phyloP scores from a whole-genome alignment of 345 rosid species.

The Linum trigynum region DNA sequence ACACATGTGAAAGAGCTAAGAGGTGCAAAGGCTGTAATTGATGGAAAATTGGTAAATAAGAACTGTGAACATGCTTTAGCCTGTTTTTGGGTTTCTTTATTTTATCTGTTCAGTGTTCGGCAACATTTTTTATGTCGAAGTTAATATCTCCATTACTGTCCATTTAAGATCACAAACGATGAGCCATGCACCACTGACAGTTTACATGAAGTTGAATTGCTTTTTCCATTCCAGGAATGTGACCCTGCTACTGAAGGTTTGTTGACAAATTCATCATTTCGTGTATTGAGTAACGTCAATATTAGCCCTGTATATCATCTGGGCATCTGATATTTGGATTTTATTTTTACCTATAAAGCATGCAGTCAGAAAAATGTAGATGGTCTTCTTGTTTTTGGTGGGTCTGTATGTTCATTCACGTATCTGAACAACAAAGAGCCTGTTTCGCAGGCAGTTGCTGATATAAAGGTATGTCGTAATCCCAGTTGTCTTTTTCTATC shows the following conservation, averaged over 20 bases:
- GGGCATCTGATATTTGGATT: conserved; percentile 15
- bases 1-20: conserved; percentile 51
- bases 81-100: not conserved
- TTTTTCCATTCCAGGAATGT: conserved; percentile 53
- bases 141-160: not conserved
- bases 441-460: conserved; percentile 67
- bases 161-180: conserved; percentile 45
- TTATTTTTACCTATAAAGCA: conserved; percentile 37
- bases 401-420: conserved; percentile 63
- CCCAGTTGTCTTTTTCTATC: not conserved
- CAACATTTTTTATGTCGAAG: not conserved
- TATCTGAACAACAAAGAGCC: conserved; percentile 66
- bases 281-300: conserved; percentile 5
- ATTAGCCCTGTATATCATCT: not conserved
- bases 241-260: conserved; percentile 45
- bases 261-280: conserved; percentile 10
- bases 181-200: conserved; percentile 47
- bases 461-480: conserved; percentile 51
- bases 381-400: conserved; percentile 54
- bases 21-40: conserved; percentile 62
- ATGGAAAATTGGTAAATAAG: conserved; percentile 70
- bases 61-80: not conserved
- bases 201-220: conserved; percentile 66
- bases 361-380: conserved; percentile 43
- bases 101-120: not conserved